phyloP scores from a whole-genome alignment of 2,329 filamentous ascomycete species.

The Aspergillus novoparasiticus region DNA sequence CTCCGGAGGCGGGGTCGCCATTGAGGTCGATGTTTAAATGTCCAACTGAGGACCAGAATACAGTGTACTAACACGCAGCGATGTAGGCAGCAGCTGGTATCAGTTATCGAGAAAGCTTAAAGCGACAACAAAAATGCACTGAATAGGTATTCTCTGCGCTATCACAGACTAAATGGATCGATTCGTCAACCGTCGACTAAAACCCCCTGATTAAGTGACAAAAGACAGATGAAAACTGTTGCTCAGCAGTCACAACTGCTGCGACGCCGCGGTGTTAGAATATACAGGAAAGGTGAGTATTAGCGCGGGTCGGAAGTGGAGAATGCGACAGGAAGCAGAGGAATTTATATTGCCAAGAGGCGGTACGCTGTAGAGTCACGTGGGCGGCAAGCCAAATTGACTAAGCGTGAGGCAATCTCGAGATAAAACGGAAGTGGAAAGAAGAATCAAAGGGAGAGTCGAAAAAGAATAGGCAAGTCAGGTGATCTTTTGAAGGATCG shows the following conservation, averaged over 20 bases:
- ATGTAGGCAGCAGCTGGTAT: constrained; percentile 22
- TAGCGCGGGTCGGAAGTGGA: constrained; percentile 36
- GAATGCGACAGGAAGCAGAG: constrained; percentile 40
- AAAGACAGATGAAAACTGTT: constrained; percentile 23
- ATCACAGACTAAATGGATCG: constrained; percentile 34
- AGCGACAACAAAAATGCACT: constrained; percentile 33
- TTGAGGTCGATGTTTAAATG: constrained; percentile 28
- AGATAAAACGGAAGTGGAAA: constrained; percentile 16
- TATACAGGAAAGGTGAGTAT: constrained; percentile 29
- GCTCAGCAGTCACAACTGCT: constrained; percentile 21
- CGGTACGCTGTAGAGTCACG: constrained; percentile 37
- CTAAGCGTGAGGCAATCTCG: constrained; percentile 24
- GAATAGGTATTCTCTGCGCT: constrained; percentile 37
- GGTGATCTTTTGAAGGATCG: constrained; percentile 20
- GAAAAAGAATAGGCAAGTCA: constrained; percentile 20
- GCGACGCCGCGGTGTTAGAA: constrained; percentile 25
- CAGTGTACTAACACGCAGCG: constrained; percentile 28
- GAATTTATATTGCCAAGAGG: constrained; percentile 50
- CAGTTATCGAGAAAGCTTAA: constrained; percentile 28
- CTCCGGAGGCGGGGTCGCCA: constrained; percentile 49
- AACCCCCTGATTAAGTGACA: constrained; percentile 32
- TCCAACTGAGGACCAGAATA: constrained; percentile 30
- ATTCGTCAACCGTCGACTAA: constrained; percentile 28
- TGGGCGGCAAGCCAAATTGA: constrained; percentile 33
- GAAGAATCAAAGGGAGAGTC: constrained; percentile 12